These are phyloP conservation scores for Mycena rosella DNA, from an alignment of 768 basidiomycete genomes.

Conservation along the genomic window DNA sequence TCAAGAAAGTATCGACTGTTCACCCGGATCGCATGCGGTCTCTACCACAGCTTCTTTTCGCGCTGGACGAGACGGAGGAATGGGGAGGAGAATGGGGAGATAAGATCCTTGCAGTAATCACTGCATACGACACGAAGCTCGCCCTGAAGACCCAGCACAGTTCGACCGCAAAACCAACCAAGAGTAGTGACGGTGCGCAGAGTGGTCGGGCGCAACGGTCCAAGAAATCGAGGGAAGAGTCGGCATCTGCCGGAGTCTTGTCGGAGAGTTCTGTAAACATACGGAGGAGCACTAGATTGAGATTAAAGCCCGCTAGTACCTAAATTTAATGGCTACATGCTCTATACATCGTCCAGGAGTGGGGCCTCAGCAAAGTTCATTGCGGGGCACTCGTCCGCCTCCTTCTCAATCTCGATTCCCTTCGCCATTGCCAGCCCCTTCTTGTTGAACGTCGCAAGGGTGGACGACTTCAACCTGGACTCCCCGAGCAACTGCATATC, in stretches of 20 bases:
- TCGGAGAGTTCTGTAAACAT: too few species aligned
- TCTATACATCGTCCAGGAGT: background rate
- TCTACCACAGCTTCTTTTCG: background rate
- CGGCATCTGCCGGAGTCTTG: too few species aligned
- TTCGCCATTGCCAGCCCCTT: background rate
- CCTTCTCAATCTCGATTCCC: conserved; percentile 37
- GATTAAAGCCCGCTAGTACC: too few species aligned
- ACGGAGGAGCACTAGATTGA: too few species aligned
- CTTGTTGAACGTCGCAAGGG: conserved; percentile 13
- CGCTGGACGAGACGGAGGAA: background rate
- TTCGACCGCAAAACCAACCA: too few species aligned
- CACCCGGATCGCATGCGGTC: conserved; percentile 3
- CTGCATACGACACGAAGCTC: background rate
- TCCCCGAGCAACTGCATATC: background rate
- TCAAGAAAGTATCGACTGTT: conserved; percentile 9
- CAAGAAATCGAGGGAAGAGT: too few species aligned
- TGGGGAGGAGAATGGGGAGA: conserved; percentile 1
- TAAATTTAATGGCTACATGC: too few species aligned
- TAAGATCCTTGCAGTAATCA: background rate
- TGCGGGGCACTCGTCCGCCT: conserved; percentile 41
- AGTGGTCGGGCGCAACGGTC: too few species aligned
- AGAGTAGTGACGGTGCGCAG: too few species aligned
- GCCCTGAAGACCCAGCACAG: too few species aligned
- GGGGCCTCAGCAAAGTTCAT: background rate
- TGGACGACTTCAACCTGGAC: background rate